Evolutionary conservation across 2,329 filamentous ascomycete genomes (phyloP).

Genomic region (Aureobasidium mangrovei): DNA sequence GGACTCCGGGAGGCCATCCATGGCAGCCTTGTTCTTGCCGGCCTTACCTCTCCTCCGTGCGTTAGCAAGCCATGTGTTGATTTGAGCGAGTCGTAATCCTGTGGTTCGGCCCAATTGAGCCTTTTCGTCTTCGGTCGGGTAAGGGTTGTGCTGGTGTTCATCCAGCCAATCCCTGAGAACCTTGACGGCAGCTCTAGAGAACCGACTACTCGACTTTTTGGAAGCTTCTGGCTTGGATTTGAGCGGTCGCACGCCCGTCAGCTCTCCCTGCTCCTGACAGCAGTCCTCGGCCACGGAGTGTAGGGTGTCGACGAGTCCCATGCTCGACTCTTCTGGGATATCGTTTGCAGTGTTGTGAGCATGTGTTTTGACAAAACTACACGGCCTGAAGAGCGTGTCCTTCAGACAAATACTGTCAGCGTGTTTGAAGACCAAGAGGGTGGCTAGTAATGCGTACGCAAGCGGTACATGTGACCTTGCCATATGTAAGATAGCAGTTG

Average conservation of each 20-base stretch:
- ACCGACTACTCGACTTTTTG: conserved; percentile 60
- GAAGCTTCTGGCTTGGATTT: conserved; percentile 18
- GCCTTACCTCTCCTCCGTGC: conserved; percentile 76
- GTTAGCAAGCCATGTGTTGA: conserved; percentile 88
- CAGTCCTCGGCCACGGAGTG: conserved; percentile 37
- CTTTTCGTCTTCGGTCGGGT: conserved; percentile 81
- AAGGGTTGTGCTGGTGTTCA: conserved; percentile 71
- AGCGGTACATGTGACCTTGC: conserved; percentile 35
- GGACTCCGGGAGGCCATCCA: conserved; percentile 37
- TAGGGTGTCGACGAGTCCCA: conserved; percentile 39
- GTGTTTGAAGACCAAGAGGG: not conserved
- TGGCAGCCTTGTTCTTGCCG: conserved; percentile 58
- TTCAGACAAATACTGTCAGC: not conserved
- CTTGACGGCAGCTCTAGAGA: conserved; percentile 71
- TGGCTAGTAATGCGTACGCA: conserved; percentile 23
- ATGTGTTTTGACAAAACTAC: conserved; percentile 35
- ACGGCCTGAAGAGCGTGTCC: conserved; percentile 39
- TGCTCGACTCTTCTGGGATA: conserved; percentile 16
- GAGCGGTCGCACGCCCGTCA: conserved; percentile 30
- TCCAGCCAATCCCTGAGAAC: conserved; percentile 79
- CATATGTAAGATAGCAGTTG: conserved; percentile 36
- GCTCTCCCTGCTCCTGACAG: conserved; percentile 25
- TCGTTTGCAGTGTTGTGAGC: conserved; percentile 19
- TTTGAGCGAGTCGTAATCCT: conserved; percentile 72
- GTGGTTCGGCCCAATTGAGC: conserved; percentile 69